Evolutionary conservation across 768 basidiomycete genomes (phyloP), one percentile per base, ranked within the genome.

Genomic region (Pholiota microspora): DNA sequence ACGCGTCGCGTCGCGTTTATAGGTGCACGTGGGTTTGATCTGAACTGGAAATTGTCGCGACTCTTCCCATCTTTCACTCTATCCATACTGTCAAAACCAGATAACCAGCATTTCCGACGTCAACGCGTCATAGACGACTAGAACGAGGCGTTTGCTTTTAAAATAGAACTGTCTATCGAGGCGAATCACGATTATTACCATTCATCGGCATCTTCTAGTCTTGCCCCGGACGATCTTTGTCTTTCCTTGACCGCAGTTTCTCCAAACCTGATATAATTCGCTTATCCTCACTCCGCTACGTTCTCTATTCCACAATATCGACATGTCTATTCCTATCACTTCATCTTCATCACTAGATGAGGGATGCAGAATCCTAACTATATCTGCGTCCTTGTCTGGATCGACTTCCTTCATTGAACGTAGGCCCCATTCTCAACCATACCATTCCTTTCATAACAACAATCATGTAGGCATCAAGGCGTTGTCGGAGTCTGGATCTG

Each of bases 341-440:
- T 32, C 16, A n/a, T n/a, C n/a, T 2, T 15, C 36, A 8, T 25
- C 21, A 27, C 25, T 51, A 9, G 27, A 51, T 29, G 52, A 53
- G 25, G 44, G 52, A 34, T 56, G 55, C 24, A 35, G 55, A 47
- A 52, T 56, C 24, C 45, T 56, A 13, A 47, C 42, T 7, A 45
- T 56, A 25, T 51, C 55, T 28, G 31, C 50, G 18, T 51, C 55
- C 28, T 5, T 52, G 28, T 45, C 29, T 12, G 55, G 42, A 32
- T 42, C 55, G 23, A 28, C 10, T 5, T 13, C 45, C 24, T 56
- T 56, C 32, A 56, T 56, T 34, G 31, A 44, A 31, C 55, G 55
- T 56, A 28, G 13, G 55, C 16, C 21, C 16, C 48, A 12, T 35
- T 6, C n/a, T 44, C 32, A 8, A 12, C 34, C 3, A 2, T 15